phyloP scores from a whole-genome alignment of 2,329 filamentous ascomycete species.

The Neofusicoccum laricinum region DNA sequence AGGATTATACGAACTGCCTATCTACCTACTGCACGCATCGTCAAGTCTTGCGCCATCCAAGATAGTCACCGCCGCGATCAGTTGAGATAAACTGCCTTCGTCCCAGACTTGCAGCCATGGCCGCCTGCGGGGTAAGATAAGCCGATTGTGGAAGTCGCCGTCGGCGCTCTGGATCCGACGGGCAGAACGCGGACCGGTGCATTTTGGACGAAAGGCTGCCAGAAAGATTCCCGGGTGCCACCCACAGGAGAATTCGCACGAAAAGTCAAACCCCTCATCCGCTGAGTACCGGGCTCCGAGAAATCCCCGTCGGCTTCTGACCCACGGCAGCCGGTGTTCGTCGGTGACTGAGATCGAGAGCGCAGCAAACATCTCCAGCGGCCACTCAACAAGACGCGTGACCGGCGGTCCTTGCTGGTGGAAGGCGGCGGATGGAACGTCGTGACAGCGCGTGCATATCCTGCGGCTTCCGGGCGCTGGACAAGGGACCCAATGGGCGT shows the following conservation, averaged over 20 bases:
- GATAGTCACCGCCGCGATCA: neutral
- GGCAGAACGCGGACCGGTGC: neutral
- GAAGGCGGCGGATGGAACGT: conserved; percentile 6
- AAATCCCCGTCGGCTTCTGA: neutral
- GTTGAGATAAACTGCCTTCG: neutral
- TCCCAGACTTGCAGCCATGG: neutral
- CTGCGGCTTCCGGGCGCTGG: neutral
- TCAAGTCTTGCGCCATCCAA: neutral
- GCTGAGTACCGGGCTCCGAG: neutral
- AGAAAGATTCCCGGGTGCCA: neutral
- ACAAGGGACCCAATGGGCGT: neutral
- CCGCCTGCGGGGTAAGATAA: neutral
- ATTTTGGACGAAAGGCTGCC: neutral
- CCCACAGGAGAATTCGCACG: neutral
- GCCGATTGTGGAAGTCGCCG: neutral
- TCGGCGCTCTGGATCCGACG: neutral
- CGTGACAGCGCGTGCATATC: neutral
- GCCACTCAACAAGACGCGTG: neutral
- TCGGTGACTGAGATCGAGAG: neutral
- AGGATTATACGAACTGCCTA: neutral
- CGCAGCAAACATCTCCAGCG: neutral
- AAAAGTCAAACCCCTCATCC: neutral
- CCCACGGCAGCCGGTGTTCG: neutral
- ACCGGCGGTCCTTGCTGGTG: neutral
- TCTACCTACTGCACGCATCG: neutral